Evolutionary conservation across 768 basidiomycete genomes (phyloP).

Genomic region (Tylopilus plumbeoviolaceoides): DNA sequence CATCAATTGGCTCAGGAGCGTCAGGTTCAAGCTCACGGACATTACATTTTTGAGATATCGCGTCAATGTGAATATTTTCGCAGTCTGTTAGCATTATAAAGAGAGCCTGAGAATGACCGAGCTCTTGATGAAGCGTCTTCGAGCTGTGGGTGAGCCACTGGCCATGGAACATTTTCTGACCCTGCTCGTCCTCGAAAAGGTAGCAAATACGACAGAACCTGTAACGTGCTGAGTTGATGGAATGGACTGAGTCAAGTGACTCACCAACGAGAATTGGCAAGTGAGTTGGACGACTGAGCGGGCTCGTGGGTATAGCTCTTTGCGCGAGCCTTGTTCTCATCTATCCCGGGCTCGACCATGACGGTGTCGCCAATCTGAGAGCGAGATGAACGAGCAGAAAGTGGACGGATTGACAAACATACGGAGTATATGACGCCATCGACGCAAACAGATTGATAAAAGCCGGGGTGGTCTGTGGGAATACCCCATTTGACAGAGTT

Average conservation of each 20-base stretch:
- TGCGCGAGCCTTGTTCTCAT: conserved; percentile 39
- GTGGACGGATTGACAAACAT: conserved; percentile 14
- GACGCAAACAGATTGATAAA: conserved; percentile 46
- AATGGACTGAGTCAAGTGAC: conserved; percentile 10
- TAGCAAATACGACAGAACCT: conserved; percentile 74
- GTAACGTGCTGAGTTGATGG: not conserved
- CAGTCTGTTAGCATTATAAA: conserved; percentile 53
- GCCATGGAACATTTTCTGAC: conserved; percentile 57
- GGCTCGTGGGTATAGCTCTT: conserved; percentile 36
- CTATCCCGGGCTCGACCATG: conserved; percentile 57
- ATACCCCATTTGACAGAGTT: conserved; percentile 33
- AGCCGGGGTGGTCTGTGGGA: conserved; percentile 21
- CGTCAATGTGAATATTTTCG: conserved; percentile 48
- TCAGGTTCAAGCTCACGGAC: conserved; percentile 38
- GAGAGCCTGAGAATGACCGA: conserved; percentile 57
- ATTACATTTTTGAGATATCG: conserved; percentile 58
- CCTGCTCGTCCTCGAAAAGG: conserved; percentile 45
- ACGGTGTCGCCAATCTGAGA: conserved; percentile 59
- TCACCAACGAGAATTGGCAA: conserved; percentile 61
- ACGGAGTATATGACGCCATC: conserved; percentile 59
- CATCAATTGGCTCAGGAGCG: conserved; percentile 47
- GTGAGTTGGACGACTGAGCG: conserved; percentile 48
- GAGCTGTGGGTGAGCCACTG: conserved; percentile 67
- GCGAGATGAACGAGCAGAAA: conserved; percentile 7
- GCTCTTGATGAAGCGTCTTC: conserved; percentile 63